phyloP scores from a whole-genome alignment of 495 filamentous ascomycete genomes.

The Chaetomium tenue region DNA sequence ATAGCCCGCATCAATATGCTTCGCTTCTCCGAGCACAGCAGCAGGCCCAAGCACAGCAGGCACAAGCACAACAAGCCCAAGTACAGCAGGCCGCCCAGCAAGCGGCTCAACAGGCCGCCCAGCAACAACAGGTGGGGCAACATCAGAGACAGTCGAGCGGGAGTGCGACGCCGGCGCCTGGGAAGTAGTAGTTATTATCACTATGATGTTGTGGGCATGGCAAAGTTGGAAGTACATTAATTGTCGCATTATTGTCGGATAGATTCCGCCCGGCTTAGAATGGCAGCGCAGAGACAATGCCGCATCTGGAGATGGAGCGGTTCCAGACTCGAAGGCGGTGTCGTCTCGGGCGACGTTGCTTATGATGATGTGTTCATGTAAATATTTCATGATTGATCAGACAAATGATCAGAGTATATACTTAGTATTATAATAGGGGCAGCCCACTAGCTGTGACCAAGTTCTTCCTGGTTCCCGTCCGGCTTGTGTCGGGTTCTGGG shows the following conservation, averaged over 20 bases:
- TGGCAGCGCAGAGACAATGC: neutral
- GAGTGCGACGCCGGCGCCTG: slow-evolving; percentile 40
- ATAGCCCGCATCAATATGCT: slow-evolving; percentile 65
- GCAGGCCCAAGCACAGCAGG: slow-evolving; percentile 39
- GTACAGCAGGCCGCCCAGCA: slow-evolving; percentile 28
- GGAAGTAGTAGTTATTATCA: slow-evolving; percentile 23
- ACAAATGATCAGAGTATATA: slow-evolving; percentile 27
- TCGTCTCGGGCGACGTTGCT: slow-evolving; percentile 3
- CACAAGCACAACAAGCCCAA: no score
- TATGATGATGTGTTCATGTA: slow-evolving; percentile 26
- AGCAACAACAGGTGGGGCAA: slow-evolving; percentile 29
- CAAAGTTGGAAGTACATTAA: neutral
- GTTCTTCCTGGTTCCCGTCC: no score
- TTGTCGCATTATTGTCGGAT: slow-evolving; percentile 6
- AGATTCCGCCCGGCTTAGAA: neutral
- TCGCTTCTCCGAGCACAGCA: slow-evolving; percentile 72
- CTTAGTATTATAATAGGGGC: neutral
- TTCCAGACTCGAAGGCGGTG: neutral
- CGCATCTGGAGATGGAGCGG: slow-evolving; percentile 6
- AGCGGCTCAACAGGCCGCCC: slow-evolving; percentile 25
- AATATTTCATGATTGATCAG: slow-evolving; percentile 27
- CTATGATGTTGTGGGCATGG: neutral
- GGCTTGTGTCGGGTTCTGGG: neutral
- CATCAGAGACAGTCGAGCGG: slow-evolving; percentile 47
- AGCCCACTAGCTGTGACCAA: neutral